Conservation (phyloP, 441 rosid genomes). For the Croton laevigatus region DNA sequence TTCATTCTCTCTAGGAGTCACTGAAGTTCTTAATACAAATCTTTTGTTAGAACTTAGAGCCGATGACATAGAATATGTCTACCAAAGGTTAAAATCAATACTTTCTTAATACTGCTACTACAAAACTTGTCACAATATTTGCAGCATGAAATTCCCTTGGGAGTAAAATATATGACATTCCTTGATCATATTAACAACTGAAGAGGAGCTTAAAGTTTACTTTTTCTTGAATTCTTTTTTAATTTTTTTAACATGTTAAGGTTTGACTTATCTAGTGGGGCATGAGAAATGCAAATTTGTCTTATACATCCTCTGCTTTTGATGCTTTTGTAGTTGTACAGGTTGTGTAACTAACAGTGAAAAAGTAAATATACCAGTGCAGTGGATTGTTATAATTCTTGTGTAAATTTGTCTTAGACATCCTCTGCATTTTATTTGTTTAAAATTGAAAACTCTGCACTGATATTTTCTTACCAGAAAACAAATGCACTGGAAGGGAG, state of each 20-base stretch:
- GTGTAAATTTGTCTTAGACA: too few species aligned
- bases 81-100: conserved; percentile 52
- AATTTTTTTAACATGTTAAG: too few species aligned
- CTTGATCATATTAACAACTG: too few species aligned
- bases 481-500: background rate
- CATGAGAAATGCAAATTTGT: background rate
- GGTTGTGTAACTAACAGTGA: background rate
- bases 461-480: background rate
- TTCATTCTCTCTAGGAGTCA: conserved; percentile 90
- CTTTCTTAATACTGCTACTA: background rate
- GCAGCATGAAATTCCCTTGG: background rate
- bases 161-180: too few species aligned
- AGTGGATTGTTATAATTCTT: too few species aligned
- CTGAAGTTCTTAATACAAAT: conserved; percentile 85
- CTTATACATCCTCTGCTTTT: background rate
- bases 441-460: background rate
- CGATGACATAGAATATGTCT: conserved; percentile 96
- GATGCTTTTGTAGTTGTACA: background rate
- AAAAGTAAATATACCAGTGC: too few species aligned
- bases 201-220: too few species aligned
- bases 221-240: too few species aligned
- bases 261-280: background rate
- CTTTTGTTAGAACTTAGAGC: conserved; percentile 79
- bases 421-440: background rate
- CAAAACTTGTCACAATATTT: background rate